Percentiles rank a stretch among this genome's conserved stretches.
phyloP scores from a whole-genome alignment of 495 filamentous ascomycete genomes.

The Penicillium mononematosum region DNA sequence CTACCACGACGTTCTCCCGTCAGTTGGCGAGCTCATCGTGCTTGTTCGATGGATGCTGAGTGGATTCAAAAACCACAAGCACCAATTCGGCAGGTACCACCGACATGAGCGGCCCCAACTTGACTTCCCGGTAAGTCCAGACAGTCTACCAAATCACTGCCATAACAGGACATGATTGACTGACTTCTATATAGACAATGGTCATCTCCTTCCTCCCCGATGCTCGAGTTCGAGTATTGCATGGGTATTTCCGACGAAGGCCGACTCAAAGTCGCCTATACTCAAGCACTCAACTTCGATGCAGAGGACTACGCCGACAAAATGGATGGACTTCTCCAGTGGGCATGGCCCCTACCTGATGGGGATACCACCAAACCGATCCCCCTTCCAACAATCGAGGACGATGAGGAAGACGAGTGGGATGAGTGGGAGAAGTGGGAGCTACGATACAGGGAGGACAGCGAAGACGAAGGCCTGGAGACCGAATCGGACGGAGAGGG shows the following conservation, averaged over 20 bases:
- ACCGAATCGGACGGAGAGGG: not conserved
- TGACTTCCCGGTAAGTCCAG: constrained; percentile 9
- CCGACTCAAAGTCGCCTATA: constrained; percentile 8
- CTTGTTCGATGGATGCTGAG: constrained; percentile 12
- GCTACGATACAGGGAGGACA: not conserved
- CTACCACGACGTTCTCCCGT: not conserved
- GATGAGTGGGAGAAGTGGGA: constrained; percentile 1
- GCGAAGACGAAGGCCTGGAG: not conserved
- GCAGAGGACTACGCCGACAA: not conserved
- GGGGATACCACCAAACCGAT: constrained; percentile 3
- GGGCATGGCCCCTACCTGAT: constrained; percentile 3
- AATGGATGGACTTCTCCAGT: constrained; percentile 9
- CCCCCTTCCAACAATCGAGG: constrained; percentile 8
- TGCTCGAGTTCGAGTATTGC: constrained; percentile 8
- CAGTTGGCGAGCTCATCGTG: constrained; percentile 7
- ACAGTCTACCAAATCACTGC: not conserved
- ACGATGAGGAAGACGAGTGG: constrained; percentile 11
- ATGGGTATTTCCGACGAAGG: constrained; percentile 8
- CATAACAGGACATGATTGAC: not conserved
- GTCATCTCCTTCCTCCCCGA: constrained; percentile 13
- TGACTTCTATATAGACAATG: constrained; percentile 7
- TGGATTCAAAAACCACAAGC: not conserved
- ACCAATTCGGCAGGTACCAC: not conserved
- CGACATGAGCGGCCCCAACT: not conserved
- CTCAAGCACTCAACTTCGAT: constrained; percentile 8